Percentiles rank a stretch among this genome's conserved stretches.
Evolutionary conservation across 2,329 filamentous ascomycete genomes (phyloP).

Genomic region (Fusarium humuli): DNA sequence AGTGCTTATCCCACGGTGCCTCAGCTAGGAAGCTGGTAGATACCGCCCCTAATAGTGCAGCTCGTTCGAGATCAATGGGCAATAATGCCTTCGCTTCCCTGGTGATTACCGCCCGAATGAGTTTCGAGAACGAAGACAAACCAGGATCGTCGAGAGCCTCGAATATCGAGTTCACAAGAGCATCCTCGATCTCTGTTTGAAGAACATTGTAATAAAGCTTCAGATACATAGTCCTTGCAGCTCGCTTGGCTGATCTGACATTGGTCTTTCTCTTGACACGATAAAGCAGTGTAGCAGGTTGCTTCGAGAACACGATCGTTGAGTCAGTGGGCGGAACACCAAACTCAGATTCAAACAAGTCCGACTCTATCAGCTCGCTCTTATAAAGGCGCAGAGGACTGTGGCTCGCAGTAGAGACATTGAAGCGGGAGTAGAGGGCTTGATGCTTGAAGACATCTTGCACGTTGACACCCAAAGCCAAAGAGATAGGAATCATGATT

Average conservation of each 20-base stretch:
- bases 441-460: slow-evolving; percentile 93
- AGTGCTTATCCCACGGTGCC: slow-evolving; percentile 61
- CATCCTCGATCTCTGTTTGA: slow-evolving; percentile 75
- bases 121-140: slow-evolving; percentile 59
- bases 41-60: slow-evolving; percentile 64
- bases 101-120: slow-evolving; percentile 59
- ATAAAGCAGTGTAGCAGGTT: slow-evolving; percentile 85
- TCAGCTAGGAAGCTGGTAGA: slow-evolving; percentile 60
- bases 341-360: slow-evolving; percentile 74
- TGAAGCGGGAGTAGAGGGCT: slow-evolving; percentile 88
- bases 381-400: slow-evolving; percentile 80
- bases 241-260: slow-evolving; percentile 49
- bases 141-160: slow-evolving; percentile 54
- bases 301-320: slow-evolving; percentile 79
- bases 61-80: slow-evolving; percentile 66
- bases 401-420: slow-evolving; percentile 81
- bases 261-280: slow-evolving; percentile 72
- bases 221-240: slow-evolving; percentile 68
- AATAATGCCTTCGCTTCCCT: slow-evolving; percentile 59
- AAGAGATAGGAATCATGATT: slow-evolving; percentile 76
- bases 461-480: slow-evolving; percentile 94
- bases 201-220: slow-evolving; percentile 81
- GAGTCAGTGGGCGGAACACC: slow-evolving; percentile 63
- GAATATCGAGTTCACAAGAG: slow-evolving; percentile 59
- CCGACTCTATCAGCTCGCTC: slow-evolving; percentile 77